These are phyloP conservation scores for Lentinula sp. DNA, from an alignment of 768 basidiomycete genomes.

Conservation along the genomic window DNA sequence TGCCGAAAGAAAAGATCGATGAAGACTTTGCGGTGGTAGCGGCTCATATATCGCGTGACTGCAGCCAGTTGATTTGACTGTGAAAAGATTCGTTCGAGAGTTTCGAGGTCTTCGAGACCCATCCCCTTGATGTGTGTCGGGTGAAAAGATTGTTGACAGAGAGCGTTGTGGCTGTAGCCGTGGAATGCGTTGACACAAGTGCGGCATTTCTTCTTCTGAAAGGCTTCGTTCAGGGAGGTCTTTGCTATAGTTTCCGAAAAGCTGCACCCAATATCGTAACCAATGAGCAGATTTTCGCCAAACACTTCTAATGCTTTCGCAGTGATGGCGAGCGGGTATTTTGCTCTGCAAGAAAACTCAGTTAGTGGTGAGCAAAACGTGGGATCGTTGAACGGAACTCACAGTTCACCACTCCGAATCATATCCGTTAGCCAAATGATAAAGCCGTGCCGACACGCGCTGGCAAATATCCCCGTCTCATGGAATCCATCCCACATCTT, in stretches of 20 bases:
- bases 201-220: neutral
- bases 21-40: conserved; percentile 18
- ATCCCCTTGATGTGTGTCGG: conserved; percentile 20
- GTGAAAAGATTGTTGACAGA: conserved; percentile 11
- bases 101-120: conserved; percentile 30
- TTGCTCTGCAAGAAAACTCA: neutral
- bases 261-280: neutral
- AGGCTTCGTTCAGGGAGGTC: conserved; percentile 3
- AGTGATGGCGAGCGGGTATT: conserved; percentile 6
- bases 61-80: conserved; percentile 22
- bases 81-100: conserved; percentile 23
- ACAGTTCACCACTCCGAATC: conserved; percentile 20
- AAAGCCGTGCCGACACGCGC: conserved; percentile 15
- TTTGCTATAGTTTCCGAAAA: conserved; percentile 5
- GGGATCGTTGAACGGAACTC: conserved; percentile 8
- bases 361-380: neutral
- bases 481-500: too few species aligned
- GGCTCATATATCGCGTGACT: conserved; percentile 19
- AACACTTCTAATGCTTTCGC: conserved; percentile 9
- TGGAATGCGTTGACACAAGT: neutral
- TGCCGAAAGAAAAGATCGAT: conserved; percentile 23
- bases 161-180: too few species aligned
- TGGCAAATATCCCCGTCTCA: conserved; percentile 1
- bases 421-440: conserved; percentile 13
- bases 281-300: neutral